Conservation (phyloP, 192 early-diverging fungal species). For the Podila horticola region DNA sequence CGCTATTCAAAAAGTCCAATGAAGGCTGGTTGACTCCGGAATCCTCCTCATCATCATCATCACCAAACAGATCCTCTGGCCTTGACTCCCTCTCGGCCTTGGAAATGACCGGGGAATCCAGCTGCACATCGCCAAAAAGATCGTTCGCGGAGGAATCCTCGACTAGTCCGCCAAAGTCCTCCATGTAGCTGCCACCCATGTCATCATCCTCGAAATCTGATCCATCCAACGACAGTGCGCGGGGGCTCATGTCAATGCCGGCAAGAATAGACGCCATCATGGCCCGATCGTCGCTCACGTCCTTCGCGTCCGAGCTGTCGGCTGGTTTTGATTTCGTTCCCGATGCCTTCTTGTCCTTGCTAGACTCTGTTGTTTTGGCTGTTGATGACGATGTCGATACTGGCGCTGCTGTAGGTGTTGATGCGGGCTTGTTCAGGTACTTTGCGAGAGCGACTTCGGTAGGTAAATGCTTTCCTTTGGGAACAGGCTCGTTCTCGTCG, state of each 20-base stretch:
- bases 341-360: neutral
- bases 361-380: neutral
- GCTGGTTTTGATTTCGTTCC: neutral
- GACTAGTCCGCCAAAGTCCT: conserved; percentile 17
- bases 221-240: conserved; percentile 33
- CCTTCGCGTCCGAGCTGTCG: neutral
- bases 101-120: conserved; percentile 9
- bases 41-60: conserved; percentile 23
- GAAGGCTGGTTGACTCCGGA: conserved; percentile 6
- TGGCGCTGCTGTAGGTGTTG: neutral
- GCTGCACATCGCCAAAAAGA: conserved; percentile 31
- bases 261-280: conserved; percentile 53
- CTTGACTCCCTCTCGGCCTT: conserved; percentile 31
- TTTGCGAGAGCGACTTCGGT: conserved; percentile 29
- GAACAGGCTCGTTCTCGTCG: conserved; percentile 40
- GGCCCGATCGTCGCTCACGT: conserved; percentile 19
- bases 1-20: conserved; percentile 44
- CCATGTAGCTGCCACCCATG: conserved; percentile 17
- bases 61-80: conserved; percentile 40
- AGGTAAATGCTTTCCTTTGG: conserved; percentile 45
- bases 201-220: conserved; percentile 34
- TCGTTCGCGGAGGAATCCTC: conserved; percentile 36
- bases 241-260: conserved; percentile 37
- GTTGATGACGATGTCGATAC: neutral
- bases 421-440: conserved; percentile 12